Conservation (phyloP, 2,329 filamentous ascomycete genomes). For the Pseudogymnoascus sp. region DNA sequence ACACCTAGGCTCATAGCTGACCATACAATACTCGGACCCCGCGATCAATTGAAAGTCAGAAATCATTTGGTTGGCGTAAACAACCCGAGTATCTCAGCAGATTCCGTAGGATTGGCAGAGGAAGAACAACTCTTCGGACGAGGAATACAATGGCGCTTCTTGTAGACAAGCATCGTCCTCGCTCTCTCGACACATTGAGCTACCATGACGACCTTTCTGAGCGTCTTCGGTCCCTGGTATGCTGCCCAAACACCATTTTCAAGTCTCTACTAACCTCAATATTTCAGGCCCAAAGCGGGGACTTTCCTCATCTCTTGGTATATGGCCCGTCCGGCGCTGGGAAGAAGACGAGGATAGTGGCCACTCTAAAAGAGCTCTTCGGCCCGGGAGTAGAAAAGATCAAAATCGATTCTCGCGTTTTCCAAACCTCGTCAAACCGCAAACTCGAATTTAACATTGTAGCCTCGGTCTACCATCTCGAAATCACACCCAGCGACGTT, state of each 20-base stretch:
- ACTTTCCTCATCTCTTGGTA: conserved; percentile 95
- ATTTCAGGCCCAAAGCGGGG: conserved; percentile 80
- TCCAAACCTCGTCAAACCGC: conserved; percentile 90
- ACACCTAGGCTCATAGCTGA: neutral
- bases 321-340: conserved; percentile 95
- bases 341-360: conserved; percentile 95
- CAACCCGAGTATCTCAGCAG: neutral
- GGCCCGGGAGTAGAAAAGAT: conserved; percentile 98
- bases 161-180: conserved; percentile 65
- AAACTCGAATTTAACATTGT: conserved; percentile 99
- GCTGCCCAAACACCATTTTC: conserved; percentile 20
- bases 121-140: neutral
- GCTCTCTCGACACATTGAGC: conserved; percentile 68
- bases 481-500: conserved; percentile 96
- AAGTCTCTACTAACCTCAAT: conserved; percentile 12
- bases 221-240: conserved; percentile 76
- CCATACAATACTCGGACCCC: neutral
- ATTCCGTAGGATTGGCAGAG: neutral
- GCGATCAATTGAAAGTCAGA: neutral
- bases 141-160: conserved; percentile 53
- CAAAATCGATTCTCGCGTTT: conserved; percentile 95
- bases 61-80: neutral
- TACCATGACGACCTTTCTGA: conserved; percentile 88
- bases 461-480: conserved; percentile 91
- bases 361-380: conserved; percentile 90